These are phyloP conservation scores for Populus simonii DNA, from an alignment of 345 rosid species.

Conservation along the genomic window DNA sequence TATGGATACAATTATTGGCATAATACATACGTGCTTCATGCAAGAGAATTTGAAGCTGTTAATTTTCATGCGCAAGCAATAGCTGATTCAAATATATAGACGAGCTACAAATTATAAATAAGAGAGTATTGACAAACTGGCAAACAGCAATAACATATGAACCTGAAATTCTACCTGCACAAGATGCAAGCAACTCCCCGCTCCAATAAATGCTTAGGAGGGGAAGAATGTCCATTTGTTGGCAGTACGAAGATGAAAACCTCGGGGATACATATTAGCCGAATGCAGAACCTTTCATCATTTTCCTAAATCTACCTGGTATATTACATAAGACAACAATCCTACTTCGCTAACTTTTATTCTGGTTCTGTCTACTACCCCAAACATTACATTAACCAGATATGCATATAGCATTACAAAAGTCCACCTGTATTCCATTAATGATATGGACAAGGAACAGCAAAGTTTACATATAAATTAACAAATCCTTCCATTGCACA, in stretches of 20 bases:
- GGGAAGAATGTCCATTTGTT: constrained; percentile 21
- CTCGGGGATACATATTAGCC: constrained; percentile 13
- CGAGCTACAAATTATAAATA: constrained; percentile 4
- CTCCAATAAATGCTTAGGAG: constrained; percentile 19
- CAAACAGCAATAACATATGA: constrained; percentile 13
- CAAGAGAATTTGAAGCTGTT: constrained; percentile 6
- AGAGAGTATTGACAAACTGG: constrained; percentile 4
- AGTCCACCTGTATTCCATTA: no score
- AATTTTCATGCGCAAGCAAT: constrained; percentile 12
- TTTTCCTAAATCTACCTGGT: no score
- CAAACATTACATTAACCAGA: no score
- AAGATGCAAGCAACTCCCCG: constrained; percentile 29
- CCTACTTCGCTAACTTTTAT: no score
- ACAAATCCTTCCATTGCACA: no score
- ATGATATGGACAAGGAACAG: no score
- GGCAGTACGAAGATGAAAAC: constrained; percentile 21
- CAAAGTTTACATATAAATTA: no score
- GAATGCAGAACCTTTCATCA: constrained; percentile 13
- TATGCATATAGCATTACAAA: no score
- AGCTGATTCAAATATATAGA: constrained; percentile 12
- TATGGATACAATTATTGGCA: background rate
- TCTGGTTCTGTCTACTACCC: no score
- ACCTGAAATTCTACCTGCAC: constrained; percentile 47
- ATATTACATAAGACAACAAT: background rate
- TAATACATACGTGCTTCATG: background rate